Base-by-base conservation (phyloP, 2,329 filamentous ascomycete species). In the Pyrenochaeta sp. region DNA sequence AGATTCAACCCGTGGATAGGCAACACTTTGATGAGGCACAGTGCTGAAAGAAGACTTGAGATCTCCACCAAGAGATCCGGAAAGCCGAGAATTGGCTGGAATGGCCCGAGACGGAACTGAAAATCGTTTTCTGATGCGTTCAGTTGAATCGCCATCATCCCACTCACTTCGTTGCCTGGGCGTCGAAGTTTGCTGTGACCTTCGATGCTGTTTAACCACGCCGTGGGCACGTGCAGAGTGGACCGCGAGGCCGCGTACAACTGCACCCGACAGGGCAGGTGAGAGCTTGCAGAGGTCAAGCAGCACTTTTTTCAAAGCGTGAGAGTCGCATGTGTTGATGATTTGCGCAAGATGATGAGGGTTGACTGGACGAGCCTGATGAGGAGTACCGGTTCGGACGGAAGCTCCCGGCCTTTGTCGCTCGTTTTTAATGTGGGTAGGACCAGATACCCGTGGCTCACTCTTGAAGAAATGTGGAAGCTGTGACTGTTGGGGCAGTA, bases 201-300 rank as follows among this genome's bases (percentile, higher is more conserved):
- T 33, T 33, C 40, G 47, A 45, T 55, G 60, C 21, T 49, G 44
- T 9, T 53, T 53, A 7, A 64, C 56, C n/a, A 64, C 50, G 3
- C 42, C 31, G 32, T 65, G 64, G 2, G 71, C 72, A 51, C 58
- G 69, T 2, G 58, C 51, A 11, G 72, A 74, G 35, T 70, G 54
- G 15, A 61, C 67, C n/a, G 64, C 64, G 18, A 75, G 62, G n/a
- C 68, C 70, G 27, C 72, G 68, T 20, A 59, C 67, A 15, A 74
- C 53, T 7, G 72, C 72, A 5, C 71, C 69, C 30, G 65, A 68
- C 7, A 75, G 58, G 11, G 70, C 69, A 5, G 71, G 70, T 3
- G 72, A 75, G 4, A 62, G 32, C 23, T 64, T 54, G 56, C 72
- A 75, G 9, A 75, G 62, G 6, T 71, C 50, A 5, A 71, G 35